Evolutionary conservation across 2,329 filamentous ascomycete species (phyloP).

Genomic region (Ophiostoma tasmaniense): DNA sequence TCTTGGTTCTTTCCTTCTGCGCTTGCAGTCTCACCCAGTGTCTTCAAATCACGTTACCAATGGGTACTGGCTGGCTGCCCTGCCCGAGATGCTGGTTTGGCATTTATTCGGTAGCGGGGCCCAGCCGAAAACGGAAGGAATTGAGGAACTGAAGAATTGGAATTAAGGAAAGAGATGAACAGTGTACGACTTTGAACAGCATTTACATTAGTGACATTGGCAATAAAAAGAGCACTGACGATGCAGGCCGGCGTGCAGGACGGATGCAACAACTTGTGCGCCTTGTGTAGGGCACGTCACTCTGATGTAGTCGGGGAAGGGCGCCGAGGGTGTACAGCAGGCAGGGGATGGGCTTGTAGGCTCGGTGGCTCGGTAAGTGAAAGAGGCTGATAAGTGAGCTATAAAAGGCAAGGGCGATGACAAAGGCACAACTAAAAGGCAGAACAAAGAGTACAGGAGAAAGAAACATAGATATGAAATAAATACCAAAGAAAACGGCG

Average conservation of each 20-base stretch:
- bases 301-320: background rate
- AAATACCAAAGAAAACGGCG: background rate
- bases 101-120: slow-evolving; percentile 11
- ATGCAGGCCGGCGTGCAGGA: background rate
- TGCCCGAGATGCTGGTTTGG: background rate
- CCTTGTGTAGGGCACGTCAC: background rate
- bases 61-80: too few relatives aligned
- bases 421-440: background rate
- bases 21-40: background rate
- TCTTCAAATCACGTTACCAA: background rate
- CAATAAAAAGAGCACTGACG: background rate
- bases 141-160: slow-evolving; percentile 10
- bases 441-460: background rate
- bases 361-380: background rate
- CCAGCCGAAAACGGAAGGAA: slow-evolving; percentile 21
- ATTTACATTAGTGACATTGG: background rate
- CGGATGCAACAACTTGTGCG: background rate
- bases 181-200: background rate
- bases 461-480: background rate
- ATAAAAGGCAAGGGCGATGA: background rate
- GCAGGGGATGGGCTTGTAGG: background rate
- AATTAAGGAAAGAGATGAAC: slow-evolving; percentile 18
- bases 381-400: background rate
- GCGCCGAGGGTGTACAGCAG: background rate
- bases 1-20: background rate